Evolutionary conservation across 176 grass and related monocot species (phyloP).

Genomic region (Pharus latifolius): DNA sequence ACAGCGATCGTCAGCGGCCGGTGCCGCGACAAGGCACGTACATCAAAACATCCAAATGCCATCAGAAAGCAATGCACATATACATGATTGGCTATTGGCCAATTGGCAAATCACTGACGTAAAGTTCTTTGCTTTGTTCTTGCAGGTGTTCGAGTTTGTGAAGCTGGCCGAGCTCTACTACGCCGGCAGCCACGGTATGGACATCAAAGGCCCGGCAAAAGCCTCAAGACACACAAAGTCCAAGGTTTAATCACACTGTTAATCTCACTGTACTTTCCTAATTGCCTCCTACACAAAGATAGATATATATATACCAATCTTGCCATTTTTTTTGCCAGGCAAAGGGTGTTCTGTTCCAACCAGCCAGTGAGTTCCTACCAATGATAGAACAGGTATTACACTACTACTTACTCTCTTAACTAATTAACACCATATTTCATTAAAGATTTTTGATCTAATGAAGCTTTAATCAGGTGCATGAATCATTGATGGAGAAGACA

Average conservation of each 20-base stretch:
- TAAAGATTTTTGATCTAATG: too few relatives aligned
- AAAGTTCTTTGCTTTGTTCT: background rate
- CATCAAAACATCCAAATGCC: background rate
- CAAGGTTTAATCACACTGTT: conserved; percentile 25
- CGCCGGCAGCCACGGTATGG: conserved; percentile 94
- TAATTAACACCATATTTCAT: background rate
- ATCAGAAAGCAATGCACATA: too few relatives aligned
- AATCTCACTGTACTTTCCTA: too few relatives aligned
- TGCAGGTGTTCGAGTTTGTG: conserved; percentile 67
- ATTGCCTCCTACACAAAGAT: too few relatives aligned
- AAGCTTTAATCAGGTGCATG: conserved; percentile 26
- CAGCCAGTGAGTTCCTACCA: conserved; percentile 77
- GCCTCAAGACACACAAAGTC: conserved; percentile 38
- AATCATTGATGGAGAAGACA: conserved; percentile 26
- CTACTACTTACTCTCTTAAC: background rate
- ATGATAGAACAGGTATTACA: conserved; percentile 76
- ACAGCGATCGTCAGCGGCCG: conserved; percentile 88
- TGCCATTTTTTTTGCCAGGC: conserved; percentile 7
- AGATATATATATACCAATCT: too few relatives aligned
- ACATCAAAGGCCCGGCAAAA: conserved; percentile 66
- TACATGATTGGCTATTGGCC: background rate
- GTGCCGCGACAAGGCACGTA: conserved; percentile 70
- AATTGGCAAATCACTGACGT: background rate
- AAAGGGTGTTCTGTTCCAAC: conserved; percentile 61
- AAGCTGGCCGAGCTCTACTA: conserved; percentile 77